Conservation (phyloP, 2,329 filamentous ascomycete genomes). For the Sporothrix schenckii region DNA sequence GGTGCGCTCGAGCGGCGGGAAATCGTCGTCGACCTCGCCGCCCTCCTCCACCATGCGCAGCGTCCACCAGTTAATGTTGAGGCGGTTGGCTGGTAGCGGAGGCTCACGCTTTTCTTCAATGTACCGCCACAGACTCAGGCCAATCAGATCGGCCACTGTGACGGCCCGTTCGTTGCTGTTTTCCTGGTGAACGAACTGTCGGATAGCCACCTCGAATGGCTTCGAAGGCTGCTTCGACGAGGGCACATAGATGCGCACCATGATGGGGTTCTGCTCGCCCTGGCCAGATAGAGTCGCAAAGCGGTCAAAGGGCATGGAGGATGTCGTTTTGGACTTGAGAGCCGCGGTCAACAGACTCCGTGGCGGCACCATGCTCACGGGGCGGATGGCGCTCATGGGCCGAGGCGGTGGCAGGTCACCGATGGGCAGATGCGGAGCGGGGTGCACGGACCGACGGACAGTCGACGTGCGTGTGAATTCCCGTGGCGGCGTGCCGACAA, state of each 20-base stretch:
- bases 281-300: constrained; percentile 78
- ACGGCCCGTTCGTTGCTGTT: constrained; percentile 59
- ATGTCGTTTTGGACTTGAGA: constrained; percentile 71
- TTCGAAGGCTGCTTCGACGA: constrained; percentile 67
- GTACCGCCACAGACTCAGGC: constrained; percentile 76
- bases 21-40: constrained; percentile 83
- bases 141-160: constrained; percentile 79
- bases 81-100: constrained; percentile 63
- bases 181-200: constrained; percentile 69
- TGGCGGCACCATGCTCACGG: constrained; percentile 68
- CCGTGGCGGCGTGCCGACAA: constrained; percentile 64
- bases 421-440: constrained; percentile 59
- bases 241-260: constrained; percentile 75
- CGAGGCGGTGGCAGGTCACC: constrained; percentile 71
- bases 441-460: constrained; percentile 62
- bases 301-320: constrained; percentile 71
- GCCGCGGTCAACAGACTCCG: constrained; percentile 72
- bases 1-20: constrained; percentile 74
- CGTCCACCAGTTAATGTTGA: constrained; percentile 81
- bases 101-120: constrained; percentile 75
- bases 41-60: constrained; percentile 82
- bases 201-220: constrained; percentile 71
- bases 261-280: constrained; percentile 74
- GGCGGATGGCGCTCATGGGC: constrained; percentile 65
- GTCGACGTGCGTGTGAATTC: constrained; percentile 65